A percentile compares a stretch with the other conserved stretches of the same genome.
Conservation (phyloP, 129 eudicot species). For the Ambrosia artemisiifolia region DNA sequence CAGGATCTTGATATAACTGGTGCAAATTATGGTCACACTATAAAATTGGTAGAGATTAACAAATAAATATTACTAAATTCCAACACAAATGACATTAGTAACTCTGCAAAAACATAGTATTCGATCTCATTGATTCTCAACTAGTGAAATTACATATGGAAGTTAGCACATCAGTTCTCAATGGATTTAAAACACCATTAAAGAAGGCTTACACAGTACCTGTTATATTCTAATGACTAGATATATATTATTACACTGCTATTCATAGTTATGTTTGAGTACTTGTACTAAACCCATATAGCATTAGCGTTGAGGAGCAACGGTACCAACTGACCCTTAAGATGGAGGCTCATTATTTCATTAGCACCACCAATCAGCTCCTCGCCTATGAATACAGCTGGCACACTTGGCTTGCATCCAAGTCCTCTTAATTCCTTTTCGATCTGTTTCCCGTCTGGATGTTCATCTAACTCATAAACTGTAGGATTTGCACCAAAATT, state of each 20-base stretch:
- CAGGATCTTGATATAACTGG: no score
- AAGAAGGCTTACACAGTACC: not conserved
- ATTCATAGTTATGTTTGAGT: not conserved
- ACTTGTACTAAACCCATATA: slow-evolving; percentile 56
- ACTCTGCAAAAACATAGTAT: slow-evolving; percentile 1
- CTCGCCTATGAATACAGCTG: slow-evolving; percentile 57
- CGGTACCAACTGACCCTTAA: slow-evolving; percentile 51
- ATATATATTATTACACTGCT: slow-evolving; percentile 9
- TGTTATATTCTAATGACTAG: slow-evolving; percentile 11
- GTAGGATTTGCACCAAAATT: slow-evolving; percentile 62
- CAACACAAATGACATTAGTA: not conserved
- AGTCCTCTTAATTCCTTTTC: slow-evolving; percentile 50
- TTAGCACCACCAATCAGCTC: slow-evolving; percentile 58
- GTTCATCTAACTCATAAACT: slow-evolving; percentile 66
- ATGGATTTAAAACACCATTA: no score
- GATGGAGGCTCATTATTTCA: slow-evolving; percentile 62
- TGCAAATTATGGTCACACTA: no score
- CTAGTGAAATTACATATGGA: slow-evolving; percentile 16
- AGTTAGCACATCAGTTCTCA: slow-evolving; percentile 20
- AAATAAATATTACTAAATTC: not conserved
- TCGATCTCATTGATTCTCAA: slow-evolving; percentile 20
- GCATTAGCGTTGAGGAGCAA: slow-evolving; percentile 73
- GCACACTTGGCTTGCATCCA: slow-evolving; percentile 55
- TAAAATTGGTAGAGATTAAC: no score
- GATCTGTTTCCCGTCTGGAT: slow-evolving; percentile 52